phyloP scores from a whole-genome alignment of 345 rosid genomes.

The Lepidium africanum region DNA sequence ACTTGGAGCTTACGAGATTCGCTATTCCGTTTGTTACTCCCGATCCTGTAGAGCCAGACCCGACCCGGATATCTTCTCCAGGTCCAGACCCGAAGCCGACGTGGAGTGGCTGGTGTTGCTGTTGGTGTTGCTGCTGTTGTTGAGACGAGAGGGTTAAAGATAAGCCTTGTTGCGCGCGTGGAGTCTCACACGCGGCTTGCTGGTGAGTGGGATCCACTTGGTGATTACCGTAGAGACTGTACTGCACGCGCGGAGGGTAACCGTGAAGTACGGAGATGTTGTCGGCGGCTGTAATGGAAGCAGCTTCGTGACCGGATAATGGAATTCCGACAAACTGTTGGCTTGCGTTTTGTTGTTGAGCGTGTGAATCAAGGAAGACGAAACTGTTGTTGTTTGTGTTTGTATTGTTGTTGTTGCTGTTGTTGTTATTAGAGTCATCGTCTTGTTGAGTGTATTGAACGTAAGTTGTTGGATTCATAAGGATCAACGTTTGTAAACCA shows the following conservation, averaged over 20 bases:
- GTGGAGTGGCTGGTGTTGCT: constrained; percentile 20
- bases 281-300: constrained; percentile 42
- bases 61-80: constrained; percentile 43
- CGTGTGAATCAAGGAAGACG: constrained; percentile 40
- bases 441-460: constrained; percentile 68
- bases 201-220: constrained; percentile 37
- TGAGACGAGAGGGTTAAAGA: constrained; percentile 86
- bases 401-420: constrained; percentile 23
- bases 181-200: constrained; percentile 49
- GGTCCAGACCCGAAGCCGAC: constrained; percentile 49
- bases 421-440: constrained; percentile 32
- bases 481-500: constrained; percentile 87
- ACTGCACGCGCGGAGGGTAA: constrained; percentile 60
- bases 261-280: constrained; percentile 66
- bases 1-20: constrained; percentile 80
- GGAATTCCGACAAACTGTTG: constrained; percentile 91
- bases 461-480: constrained; percentile 88
- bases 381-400: constrained; percentile 41
- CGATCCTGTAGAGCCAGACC: constrained; percentile 65
- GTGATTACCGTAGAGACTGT: constrained; percentile 64
- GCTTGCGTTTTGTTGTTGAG: constrained; percentile 35
- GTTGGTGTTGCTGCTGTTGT: constrained; percentile 53
- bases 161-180: constrained; percentile 77
- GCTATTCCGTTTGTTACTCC: constrained; percentile 70
- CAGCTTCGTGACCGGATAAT: constrained; percentile 35